Conservation (phyloP, 148 eudicot genomes). For the Limonium bicolor region DNA sequence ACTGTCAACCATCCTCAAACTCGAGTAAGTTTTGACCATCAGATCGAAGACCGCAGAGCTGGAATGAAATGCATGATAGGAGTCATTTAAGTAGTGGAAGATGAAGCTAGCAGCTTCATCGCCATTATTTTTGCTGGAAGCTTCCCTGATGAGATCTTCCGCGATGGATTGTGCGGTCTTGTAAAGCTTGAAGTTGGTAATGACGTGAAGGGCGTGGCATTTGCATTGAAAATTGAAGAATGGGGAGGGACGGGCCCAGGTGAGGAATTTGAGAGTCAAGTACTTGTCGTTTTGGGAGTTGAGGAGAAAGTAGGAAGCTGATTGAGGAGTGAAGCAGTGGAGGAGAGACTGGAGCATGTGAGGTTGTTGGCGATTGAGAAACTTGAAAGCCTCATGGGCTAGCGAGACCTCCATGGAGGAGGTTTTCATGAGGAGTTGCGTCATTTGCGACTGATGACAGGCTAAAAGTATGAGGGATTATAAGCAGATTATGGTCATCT, state of each 20-base stretch:
- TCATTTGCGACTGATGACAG: no score
- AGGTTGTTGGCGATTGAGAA: conserved; percentile 34
- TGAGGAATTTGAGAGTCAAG: conserved; percentile 46
- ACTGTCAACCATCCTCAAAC: conserved; percentile 40
- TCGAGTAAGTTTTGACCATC: conserved; percentile 50
- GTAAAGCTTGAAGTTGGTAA: conserved; percentile 63
- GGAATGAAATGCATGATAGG: conserved; percentile 46
- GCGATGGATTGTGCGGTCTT: conserved; percentile 52
- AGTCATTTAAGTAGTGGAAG: conserved; percentile 35
- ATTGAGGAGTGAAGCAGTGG: conserved; percentile 40
- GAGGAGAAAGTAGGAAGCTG: conserved; percentile 41
- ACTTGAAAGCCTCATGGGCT: conserved; percentile 38
- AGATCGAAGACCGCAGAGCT: conserved; percentile 75
- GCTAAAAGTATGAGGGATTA: no score
- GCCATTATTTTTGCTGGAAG: no score
- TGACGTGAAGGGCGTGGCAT: conserved; percentile 48
- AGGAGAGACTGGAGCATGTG: conserved; percentile 24
- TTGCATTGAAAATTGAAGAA: conserved; percentile 42
- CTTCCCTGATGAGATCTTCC: conserved; percentile 23
- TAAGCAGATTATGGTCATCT: no score
- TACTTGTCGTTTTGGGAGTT: conserved; percentile 31
- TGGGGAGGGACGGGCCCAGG: conserved; percentile 35
- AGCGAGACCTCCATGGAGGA: conserved; percentile 12
- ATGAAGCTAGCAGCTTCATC: conserved; percentile 17
- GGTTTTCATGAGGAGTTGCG: no score